A percentile compares a stretch with the other conserved stretches of the same genome.
These are phyloP conservation scores for Tephrocybe sp. DNA, from an alignment of 768 basidiomycete species.

Conservation along the genomic window DNA sequence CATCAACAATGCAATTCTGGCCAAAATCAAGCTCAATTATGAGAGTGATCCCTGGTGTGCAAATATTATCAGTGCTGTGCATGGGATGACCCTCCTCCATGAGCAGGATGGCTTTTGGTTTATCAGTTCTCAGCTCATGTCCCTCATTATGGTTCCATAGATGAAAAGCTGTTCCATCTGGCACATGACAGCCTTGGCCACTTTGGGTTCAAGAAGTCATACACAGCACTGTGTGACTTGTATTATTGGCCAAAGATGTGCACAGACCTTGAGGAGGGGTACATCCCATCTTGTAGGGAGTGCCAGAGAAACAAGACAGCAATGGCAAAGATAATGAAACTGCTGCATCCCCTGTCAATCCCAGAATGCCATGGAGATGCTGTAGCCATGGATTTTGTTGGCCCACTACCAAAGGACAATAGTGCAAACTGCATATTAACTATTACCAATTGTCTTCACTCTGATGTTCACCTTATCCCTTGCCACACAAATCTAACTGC, in stretches of 20 bases:
- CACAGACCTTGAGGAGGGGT: conserved; percentile 7
- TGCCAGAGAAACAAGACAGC: conserved; percentile 28
- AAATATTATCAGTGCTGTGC: no score
- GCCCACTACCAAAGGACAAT: conserved; percentile 27
- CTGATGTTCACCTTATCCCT: conserved; percentile 22
- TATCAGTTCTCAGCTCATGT: no score
- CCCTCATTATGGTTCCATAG: background rate
- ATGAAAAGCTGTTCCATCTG: conserved; percentile 23
- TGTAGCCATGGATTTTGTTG: conserved; percentile 32
- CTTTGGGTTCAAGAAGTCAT: conserved; percentile 33
- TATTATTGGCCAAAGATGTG: conserved; percentile 38
- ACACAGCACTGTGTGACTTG: conserved; percentile 18
- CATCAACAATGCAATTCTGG: no score
- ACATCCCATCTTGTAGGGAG: conserved; percentile 12
- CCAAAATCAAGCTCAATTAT: no score
- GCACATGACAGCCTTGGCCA: conserved; percentile 32
- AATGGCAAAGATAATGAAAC: conserved; percentile 23
- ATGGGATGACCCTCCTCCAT: no score
- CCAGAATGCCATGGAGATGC: conserved; percentile 22
- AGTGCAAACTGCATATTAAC: conserved; percentile 25
- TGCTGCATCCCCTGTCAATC: conserved; percentile 25
- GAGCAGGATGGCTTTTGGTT: no score
- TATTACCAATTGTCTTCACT: conserved; percentile 25
- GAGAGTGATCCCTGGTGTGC: no score
- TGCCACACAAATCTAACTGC: conserved; percentile 11